Conservation (phyloP, 208 protist species). For the Leishmania major region DNA sequence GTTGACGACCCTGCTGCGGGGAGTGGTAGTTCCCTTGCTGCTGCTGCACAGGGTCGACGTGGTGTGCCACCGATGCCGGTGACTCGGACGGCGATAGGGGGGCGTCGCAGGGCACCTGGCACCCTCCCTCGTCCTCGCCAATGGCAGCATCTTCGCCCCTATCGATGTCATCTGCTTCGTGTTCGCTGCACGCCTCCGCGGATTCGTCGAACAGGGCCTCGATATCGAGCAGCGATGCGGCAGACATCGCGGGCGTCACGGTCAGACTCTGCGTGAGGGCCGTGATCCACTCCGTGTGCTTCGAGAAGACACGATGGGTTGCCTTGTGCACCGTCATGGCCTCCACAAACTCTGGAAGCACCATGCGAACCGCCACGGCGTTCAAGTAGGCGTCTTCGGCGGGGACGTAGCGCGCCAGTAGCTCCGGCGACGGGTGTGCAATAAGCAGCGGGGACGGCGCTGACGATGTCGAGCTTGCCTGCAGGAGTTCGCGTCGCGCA, state of each 20-base stretch:
- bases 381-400: constrained; percentile 29
- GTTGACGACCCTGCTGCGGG: not conserved
- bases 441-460: constrained; percentile 8
- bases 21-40: not conserved
- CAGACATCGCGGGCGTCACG: constrained; percentile 31
- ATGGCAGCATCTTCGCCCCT: not conserved
- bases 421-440: constrained; percentile 10
- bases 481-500: not conserved
- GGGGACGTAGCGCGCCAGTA: constrained; percentile 21
- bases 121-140: not conserved
- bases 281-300: constrained; percentile 36
- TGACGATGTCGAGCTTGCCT: not conserved
- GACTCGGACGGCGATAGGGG: not conserved
- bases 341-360: constrained; percentile 67
- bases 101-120: not conserved
- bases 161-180: not conserved
- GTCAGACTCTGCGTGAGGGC: constrained; percentile 42
- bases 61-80: not conserved
- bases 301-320: constrained; percentile 51
- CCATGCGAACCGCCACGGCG: constrained; percentile 30
- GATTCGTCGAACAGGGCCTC: constrained; percentile 10
- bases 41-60: not conserved
- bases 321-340: constrained; percentile 83
- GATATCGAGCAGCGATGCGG: constrained; percentile 17
- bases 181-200: not conserved